phyloP scores from a whole-genome alignment of 139 green algal genomes.

The Mychonastes homosphaera region DNA sequence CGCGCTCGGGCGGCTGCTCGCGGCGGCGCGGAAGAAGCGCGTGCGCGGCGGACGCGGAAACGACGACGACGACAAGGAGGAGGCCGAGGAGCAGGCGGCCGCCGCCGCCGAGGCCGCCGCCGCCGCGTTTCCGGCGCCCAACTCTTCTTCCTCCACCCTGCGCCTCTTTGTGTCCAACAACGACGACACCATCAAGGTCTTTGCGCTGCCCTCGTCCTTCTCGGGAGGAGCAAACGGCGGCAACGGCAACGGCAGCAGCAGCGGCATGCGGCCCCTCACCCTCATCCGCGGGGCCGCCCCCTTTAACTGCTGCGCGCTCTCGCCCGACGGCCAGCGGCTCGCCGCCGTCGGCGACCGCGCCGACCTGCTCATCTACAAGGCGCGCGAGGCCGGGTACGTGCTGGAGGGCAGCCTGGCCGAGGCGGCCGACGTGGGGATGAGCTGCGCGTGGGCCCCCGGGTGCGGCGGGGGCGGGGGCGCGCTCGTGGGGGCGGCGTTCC shows the following conservation, averaged over 20 bases:
- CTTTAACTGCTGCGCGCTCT: constrained; percentile 63
- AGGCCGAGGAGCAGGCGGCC: constrained; percentile 21
- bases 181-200: constrained; percentile 54
- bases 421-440: constrained; percentile 56
- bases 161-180: constrained; percentile 64
- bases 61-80: too few relatives aligned
- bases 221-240: neutral
- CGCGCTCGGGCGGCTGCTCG: too few relatives aligned
- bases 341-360: constrained; percentile 49
- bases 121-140: constrained; percentile 34
- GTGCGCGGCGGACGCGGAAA: too few relatives aligned
- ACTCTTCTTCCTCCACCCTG: constrained; percentile 46
- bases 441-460: constrained; percentile 59
- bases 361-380: neutral
- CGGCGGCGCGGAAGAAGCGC: too few relatives aligned
- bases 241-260: neutral
- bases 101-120: constrained; percentile 25
- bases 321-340: constrained; percentile 32
- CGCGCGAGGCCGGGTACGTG: constrained; percentile 24
- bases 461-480: too few relatives aligned
- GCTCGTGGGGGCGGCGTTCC: too few relatives aligned
- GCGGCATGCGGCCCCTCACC: neutral
- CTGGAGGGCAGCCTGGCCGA: constrained; percentile 23
- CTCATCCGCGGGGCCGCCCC: constrained; percentile 35
- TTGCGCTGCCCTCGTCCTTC: constrained; percentile 20